These are phyloP conservation scores for Strigomonas oncopelti DNA, from an alignment of 208 protist species.

Conservation along the genomic window DNA sequence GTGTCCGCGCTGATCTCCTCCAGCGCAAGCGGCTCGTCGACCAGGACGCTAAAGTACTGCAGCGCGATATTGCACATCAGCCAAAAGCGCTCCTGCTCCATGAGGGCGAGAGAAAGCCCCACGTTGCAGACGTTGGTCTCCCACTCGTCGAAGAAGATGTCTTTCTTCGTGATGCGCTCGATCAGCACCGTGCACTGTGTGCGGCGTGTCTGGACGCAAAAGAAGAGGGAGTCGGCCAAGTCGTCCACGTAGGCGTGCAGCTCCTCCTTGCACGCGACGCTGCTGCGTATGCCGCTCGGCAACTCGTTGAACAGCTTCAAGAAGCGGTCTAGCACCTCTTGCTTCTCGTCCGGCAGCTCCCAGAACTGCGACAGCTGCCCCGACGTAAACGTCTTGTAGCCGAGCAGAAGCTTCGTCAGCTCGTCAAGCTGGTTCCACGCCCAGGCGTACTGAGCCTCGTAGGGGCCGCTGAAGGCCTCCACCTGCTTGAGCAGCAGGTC, in stretches of 20 bases:
- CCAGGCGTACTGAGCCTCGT: slow-evolving; percentile 45
- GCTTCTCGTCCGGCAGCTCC: slow-evolving; percentile 56
- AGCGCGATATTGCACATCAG: slow-evolving; percentile 48
- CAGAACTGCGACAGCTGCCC: slow-evolving; percentile 41
- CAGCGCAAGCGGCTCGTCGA: slow-evolving; percentile 53
- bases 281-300: slow-evolving; percentile 26
- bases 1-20: slow-evolving; percentile 47
- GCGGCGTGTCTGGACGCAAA: slow-evolving; percentile 5
- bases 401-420: slow-evolving; percentile 37
- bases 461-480: slow-evolving; percentile 34
- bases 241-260: slow-evolving; percentile 45
- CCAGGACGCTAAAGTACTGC: slow-evolving; percentile 65
- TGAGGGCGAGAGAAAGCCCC: slow-evolving; percentile 46
- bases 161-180: slow-evolving; percentile 45
- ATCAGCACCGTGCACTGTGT: slow-evolving; percentile 23
- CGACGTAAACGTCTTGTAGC: slow-evolving; percentile 38
- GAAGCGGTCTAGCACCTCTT: slow-evolving; percentile 47
- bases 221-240: slow-evolving; percentile 20
- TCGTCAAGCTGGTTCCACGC: slow-evolving; percentile 26
- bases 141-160: slow-evolving; percentile 64
- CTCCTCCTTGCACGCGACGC: slow-evolving; percentile 55
- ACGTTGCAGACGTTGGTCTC: slow-evolving; percentile 54
- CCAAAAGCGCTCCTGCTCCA: slow-evolving; percentile 68
- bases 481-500: slow-evolving; percentile 40
- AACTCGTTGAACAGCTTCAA: slow-evolving; percentile 41